Conservation (phyloP, 176 grass and related monocot species). For the Oryza glumipatula region DNA sequence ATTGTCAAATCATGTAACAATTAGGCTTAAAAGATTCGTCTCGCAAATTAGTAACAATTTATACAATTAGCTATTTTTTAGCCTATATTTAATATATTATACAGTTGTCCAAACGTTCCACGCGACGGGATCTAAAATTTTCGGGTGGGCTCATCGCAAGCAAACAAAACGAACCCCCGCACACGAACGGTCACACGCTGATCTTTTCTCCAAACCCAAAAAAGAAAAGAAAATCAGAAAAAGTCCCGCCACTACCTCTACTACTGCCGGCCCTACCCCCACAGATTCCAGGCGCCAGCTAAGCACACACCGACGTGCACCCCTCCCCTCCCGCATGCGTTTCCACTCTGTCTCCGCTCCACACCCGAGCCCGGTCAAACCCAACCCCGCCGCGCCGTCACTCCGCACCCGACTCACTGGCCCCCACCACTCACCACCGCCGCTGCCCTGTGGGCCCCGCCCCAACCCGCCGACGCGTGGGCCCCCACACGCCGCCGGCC, state of each 20-base stretch:
- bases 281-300: slow-evolving; percentile 49
- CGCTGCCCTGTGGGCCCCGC: neutral
- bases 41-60: too few species aligned
- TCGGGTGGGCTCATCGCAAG: neutral
- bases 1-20: too few species aligned
- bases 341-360: slow-evolving; percentile 9
- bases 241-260: neutral
- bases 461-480: neutral
- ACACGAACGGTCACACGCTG: neutral
- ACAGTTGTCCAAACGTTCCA: too few species aligned
- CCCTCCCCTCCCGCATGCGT: slow-evolving; percentile 34
- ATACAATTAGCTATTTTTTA: too few species aligned
- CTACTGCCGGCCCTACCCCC: too few species aligned
- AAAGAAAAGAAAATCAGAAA: neutral
- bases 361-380: neutral
- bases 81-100: too few species aligned
- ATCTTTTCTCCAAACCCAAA: neutral
- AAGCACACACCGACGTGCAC: slow-evolving; percentile 60
- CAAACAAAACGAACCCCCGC: neutral
- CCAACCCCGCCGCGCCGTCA: neutral
- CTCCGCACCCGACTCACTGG: neutral
- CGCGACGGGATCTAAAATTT: too few species aligned
- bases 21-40: too few species aligned
- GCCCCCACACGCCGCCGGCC: slow-evolving; percentile 32
- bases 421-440: neutral